phyloP scores from a whole-genome alignment of 176 grass and related monocot genomes.

The Tuctoria greenei region DNA sequence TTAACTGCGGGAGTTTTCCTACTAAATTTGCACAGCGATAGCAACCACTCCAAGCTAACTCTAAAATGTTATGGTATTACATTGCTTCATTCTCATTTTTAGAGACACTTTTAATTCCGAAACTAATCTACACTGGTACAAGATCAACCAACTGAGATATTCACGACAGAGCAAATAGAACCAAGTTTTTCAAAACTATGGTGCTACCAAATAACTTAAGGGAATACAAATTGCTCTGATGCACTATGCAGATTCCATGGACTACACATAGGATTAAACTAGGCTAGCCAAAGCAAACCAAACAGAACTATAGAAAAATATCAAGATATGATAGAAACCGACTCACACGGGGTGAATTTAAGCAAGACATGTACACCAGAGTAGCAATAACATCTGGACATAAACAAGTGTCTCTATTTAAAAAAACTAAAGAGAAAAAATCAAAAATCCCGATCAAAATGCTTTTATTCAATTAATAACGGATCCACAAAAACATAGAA shows the following conservation, averaged over 20 bases:
- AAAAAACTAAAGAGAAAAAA: no score
- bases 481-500: no score
- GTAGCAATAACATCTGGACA: no score
- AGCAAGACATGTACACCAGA: no score
- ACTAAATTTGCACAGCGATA: constrained; percentile 4
- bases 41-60: not conserved
- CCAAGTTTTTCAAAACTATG: not conserved
- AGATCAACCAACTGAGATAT: not conserved
- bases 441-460: no score
- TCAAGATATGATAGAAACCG: no score
- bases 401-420: no score
- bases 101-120: not conserved
- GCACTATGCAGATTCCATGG: not conserved
- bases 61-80: not conserved
- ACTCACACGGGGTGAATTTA: no score
- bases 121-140: constrained; percentile 17
- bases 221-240: not conserved
- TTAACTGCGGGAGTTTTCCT: constrained; percentile 8
- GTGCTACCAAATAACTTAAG: not conserved
- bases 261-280: not conserved
- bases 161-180: not conserved
- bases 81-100: not conserved
- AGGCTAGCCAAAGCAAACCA: not conserved
- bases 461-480: no score
- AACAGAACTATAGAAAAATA: not conserved